Conservation (phyloP, 352 stramenopile genomes). For the Globisporangium ultimum region DNA sequence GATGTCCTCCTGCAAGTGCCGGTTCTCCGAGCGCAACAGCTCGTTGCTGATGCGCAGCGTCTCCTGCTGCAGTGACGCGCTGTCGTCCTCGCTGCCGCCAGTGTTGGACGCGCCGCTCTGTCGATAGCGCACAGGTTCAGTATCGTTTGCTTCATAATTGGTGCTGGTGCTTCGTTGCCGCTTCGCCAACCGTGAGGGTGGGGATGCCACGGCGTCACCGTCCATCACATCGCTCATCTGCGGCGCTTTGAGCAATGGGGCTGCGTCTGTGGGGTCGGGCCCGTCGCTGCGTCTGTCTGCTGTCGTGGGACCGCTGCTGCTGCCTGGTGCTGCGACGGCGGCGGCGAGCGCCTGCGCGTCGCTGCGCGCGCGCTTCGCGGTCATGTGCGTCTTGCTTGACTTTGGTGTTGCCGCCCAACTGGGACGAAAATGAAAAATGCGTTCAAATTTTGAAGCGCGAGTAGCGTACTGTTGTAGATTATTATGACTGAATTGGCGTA, state of each 20-base stretch:
- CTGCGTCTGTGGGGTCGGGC: neutral
- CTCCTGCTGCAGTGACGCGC: slow-evolving; percentile 13
- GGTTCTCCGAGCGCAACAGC: slow-evolving; percentile 34
- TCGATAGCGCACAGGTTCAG: neutral
- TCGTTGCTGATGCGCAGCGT: slow-evolving; percentile 38
- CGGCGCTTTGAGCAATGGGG: neutral
- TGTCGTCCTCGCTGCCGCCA: slow-evolving; percentile 1
- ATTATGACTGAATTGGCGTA: too few relatives aligned
- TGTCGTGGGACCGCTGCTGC: neutral
- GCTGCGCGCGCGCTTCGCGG: too few relatives aligned
- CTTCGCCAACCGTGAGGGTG: neutral
- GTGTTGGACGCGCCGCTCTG: neutral
- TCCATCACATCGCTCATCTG: neutral
- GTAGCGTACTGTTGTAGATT: too few relatives aligned
- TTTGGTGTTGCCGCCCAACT: neutral
- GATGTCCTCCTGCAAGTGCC: slow-evolving; percentile 21
- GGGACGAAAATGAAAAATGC: too few relatives aligned
- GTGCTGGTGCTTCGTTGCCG: neutral
- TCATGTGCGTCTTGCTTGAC: too few relatives aligned
- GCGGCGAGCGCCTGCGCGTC: neutral
- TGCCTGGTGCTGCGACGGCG: neutral
- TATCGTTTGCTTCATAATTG: neutral
- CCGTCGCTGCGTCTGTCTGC: neutral
- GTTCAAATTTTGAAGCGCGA: neutral
- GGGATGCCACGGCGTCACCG: neutral